Evolutionary conservation across 2,329 filamentous ascomycete genomes (phyloP).

Genomic region (Aspergillus hortae): DNA sequence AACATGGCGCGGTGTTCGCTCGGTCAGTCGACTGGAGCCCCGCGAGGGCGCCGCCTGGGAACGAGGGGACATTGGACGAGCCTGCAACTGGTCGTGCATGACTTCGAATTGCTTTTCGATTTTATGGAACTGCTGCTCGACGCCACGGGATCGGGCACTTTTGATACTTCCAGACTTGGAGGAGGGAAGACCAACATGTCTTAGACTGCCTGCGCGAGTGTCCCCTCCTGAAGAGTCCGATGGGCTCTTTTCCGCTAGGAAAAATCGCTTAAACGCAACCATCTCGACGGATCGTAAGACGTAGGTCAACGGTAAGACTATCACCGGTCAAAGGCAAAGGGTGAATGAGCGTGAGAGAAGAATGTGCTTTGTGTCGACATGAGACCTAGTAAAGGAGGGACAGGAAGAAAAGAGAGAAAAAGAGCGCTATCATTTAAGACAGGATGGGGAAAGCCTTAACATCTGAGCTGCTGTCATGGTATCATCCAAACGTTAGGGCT

Average conservation of each 20-base stretch:
- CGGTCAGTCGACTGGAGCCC: slow-evolving; percentile 17
- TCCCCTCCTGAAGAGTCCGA: slow-evolving; percentile 11
- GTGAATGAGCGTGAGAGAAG: neutral
- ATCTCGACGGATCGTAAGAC: slow-evolving; percentile 18
- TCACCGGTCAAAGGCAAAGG: neutral
- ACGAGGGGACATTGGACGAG: slow-evolving; percentile 25
- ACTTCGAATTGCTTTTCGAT: slow-evolving; percentile 40
- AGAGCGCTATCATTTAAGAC: neutral
- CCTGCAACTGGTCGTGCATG: slow-evolving; percentile 33
- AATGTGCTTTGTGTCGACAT: neutral
- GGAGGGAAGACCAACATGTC: neutral
- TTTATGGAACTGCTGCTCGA: slow-evolving; percentile 32
- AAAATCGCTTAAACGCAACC: slow-evolving; percentile 34
- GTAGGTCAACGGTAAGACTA: neutral
- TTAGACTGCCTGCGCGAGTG: neutral
- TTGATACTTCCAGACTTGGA: slow-evolving; percentile 11
- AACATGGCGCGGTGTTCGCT: slow-evolving; percentile 32
- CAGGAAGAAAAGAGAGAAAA: neutral
- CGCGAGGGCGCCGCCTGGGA: slow-evolving; percentile 23
- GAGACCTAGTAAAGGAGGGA: neutral
- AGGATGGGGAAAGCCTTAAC: neutral
- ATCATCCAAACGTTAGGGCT: slow-evolving; percentile 2
- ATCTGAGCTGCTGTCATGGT: slow-evolving; percentile 6
- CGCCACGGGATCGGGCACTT: slow-evolving; percentile 19
- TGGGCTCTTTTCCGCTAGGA: slow-evolving; percentile 23